These are phyloP conservation scores for Cryptococcus sp. DNA, from an alignment of 1,284 basidiomycete species.

Conservation along the genomic window DNA sequence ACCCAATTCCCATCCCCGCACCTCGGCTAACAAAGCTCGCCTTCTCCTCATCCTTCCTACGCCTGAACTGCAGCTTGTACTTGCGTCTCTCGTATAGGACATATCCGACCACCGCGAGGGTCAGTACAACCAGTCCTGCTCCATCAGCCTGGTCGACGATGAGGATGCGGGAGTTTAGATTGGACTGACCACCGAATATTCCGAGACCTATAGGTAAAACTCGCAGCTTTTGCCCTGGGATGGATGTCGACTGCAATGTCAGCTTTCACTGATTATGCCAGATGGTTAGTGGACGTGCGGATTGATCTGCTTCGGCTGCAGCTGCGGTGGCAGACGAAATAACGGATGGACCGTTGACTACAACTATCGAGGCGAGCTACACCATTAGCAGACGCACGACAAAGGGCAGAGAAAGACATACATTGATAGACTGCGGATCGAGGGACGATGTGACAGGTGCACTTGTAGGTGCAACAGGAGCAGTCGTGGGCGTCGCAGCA, in stretches of 20 bases:
- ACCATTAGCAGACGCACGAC: no score
- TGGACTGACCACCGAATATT: constrained; percentile 22
- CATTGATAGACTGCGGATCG: no score
- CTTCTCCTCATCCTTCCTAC: constrained; percentile 20
- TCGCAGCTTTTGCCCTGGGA: constrained; percentile 21
- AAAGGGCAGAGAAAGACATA: no score
- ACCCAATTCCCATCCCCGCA: constrained; percentile 14
- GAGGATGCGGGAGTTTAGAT: not conserved
- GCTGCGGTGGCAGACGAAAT: no score
- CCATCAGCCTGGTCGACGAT: not conserved
- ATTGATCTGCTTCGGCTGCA: no score
- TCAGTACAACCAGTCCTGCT: constrained; percentile 18
- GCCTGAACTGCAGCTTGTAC: constrained; percentile 20
- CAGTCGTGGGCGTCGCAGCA: no score
- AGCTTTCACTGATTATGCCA: no score
- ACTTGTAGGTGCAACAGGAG: no score
- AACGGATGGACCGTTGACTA: no score
- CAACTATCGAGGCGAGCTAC: no score
- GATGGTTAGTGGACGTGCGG: no score
- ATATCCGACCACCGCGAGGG: constrained; percentile 20
- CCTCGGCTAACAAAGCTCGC: constrained; percentile 5
- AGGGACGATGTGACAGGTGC: no score
- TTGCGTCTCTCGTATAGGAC: constrained; percentile 22
- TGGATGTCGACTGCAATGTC: constrained; percentile 6
- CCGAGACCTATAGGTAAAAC: constrained; percentile 30